Percentiles rank a stretch among this genome's conserved stretches.
These are phyloP conservation scores for Chloranthus sessilifolius DNA, from an alignment of 164 flowering plant genomes.

Conservation along the genomic window DNA sequence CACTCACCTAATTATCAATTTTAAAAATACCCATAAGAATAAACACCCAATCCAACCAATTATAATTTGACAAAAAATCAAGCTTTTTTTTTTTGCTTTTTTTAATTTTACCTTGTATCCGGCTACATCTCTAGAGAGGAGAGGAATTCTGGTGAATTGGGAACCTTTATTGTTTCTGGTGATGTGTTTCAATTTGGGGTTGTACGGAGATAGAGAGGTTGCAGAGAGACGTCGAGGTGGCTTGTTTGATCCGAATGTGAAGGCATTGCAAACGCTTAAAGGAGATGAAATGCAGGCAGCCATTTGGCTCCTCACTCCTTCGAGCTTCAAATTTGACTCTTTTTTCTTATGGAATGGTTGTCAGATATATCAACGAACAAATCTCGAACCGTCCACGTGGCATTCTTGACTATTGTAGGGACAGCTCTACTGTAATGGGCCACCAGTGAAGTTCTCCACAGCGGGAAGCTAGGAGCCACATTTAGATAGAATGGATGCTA, in stretches of 20 bases:
- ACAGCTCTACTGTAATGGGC: too few species aligned
- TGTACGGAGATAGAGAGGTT: neutral
- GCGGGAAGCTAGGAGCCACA: too few species aligned
- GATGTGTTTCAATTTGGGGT: neutral
- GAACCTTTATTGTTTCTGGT: constrained; percentile 1
- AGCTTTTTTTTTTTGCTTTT: too few species aligned
- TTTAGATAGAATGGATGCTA: too few species aligned
- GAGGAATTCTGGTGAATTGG: neutral
- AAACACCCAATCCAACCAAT: neutral
- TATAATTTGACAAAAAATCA: neutral
- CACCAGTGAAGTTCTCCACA: too few species aligned
- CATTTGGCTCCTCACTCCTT: too few species aligned
- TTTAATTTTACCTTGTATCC: constrained; percentile 2
- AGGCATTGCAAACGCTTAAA: constrained; percentile 5
- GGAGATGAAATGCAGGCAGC: constrained; percentile 8
- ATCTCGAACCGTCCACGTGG: too few species aligned
- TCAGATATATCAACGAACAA: too few species aligned
- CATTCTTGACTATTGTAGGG: too few species aligned
- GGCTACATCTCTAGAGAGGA: neutral
- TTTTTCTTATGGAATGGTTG: too few species aligned
- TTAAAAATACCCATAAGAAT: neutral
- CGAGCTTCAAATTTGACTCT: too few species aligned
- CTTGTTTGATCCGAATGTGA: constrained; percentile 6
- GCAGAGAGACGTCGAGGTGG: constrained; percentile 3
- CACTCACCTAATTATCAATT: constrained; percentile 22